Base-by-base conservation (phyloP, 1,284 basidiomycete species). In the Ceratobasidium sp. region DNA sequence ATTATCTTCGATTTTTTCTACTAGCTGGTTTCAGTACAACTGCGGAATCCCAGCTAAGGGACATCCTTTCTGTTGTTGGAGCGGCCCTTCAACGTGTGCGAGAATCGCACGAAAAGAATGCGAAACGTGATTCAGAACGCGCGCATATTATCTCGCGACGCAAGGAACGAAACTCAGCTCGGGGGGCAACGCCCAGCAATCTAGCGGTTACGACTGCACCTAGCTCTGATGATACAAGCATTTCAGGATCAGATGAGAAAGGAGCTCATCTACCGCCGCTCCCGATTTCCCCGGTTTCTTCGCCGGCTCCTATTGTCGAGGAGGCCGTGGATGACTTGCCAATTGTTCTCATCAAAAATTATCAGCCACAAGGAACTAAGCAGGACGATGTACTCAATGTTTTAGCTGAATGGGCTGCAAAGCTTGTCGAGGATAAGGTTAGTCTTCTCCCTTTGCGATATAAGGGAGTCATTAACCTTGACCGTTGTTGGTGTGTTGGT, bases 371-470 rank as follows among this genome's bases (percentile, higher is more conserved):
- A 72, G 85, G 88, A 16, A 88, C 88, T 0, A 87, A 87, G 73
- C 86, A 86, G 76, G 90, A 92, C 50, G 90, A 94, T 52, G 78
- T 98, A 23, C 87, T 94, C 80, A 85, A 86, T 52, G 92, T 91
- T 1, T 81, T 99, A 23, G 88, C 92, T 1, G 89, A 92, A 73
- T 99, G 97, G 97, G 91, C 89, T 2, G 94, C 94, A 0, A 86
- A 85, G 14, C 83, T 98, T 47, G 87, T 90, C 0, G 93, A 96
- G 78, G 93, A 90, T 78, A 86, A 91, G 82, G 92, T 92, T 58
- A 59, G 57, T 21, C 57, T 59, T 58, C 55, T 85, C 79, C 59
- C 28, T 50, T 26, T 11, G 30, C 21, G 21, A 35, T 26, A 28
- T 57, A 28, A 38, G 61, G 16, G 14, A 5, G 38, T 61, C 46